Base-by-base conservation (phyloP, 164 flowering plant species). In the Chimonanthus praecox region DNA sequence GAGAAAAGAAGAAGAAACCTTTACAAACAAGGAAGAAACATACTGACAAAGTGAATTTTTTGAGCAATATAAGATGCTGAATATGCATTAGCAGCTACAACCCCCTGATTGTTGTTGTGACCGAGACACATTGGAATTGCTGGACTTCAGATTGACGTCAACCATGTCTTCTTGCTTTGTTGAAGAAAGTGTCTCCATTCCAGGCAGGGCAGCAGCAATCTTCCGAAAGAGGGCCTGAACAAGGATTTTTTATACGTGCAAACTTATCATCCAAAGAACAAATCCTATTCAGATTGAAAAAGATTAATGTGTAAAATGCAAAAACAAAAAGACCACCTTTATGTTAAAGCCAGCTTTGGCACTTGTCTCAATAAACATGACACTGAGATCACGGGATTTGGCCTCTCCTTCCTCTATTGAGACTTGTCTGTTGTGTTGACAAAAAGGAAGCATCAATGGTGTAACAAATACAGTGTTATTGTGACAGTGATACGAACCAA, bases 331-430 rank as follows among this genome's bases (percentile, higher is more conserved):
- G 44, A 7, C 20, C 61, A 91, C 98, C 97, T 94, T 94, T 3
- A 94, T 91, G 74, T 93, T 93, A 78, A 91, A 91, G 64, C 98
- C 98, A 44, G 92, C 98, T 82, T 92, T 92, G 11, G 98, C 98
- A 84, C 98, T 94, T 4, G 97, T 92, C 79, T 94, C 98, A 47
- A 94, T 90, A 47, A 90, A 94, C 97, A 94, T 92, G 58, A 94
- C 96, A 74, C 84, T 85, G 6, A 90, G 84, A 2, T 92, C 97
- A 71, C 91, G 91, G 78, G 92, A 92, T 80, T 91, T 92, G 50
- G 92, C 94, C 79, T 94, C 98, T 72, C 87, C 97, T 84, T 94
- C 97, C 84, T 94, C 97, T 67, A 89, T 88, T 1, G 98, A 92
- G 16, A 94, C 97, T 84, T 94, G 94, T 88, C 98, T 94, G 88